Conservation (phyloP, 2,329 filamentous ascomycete genomes). For the Fusarium gaditjirri region DNA sequence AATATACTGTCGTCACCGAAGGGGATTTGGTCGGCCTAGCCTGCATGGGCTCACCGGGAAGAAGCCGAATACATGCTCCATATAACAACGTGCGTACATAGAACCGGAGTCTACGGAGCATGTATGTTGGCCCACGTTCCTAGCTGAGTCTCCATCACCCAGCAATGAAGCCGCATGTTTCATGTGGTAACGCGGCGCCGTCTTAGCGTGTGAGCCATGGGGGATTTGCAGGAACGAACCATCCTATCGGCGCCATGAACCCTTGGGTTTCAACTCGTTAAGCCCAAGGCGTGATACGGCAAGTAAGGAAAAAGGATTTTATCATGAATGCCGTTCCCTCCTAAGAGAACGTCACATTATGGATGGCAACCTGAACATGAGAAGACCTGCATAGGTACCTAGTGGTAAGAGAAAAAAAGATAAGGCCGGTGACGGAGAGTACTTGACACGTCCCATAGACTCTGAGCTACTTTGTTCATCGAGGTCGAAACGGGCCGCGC, state of each 20-base stretch:
- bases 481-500: conserved; percentile 34
- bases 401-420: background rate
- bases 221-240: conserved; percentile 39
- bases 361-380: background rate
- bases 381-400: background rate
- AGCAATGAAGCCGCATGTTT: conserved; percentile 35
- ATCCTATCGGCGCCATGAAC: conserved; percentile 36
- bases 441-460: conserved; percentile 8
- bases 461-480: conserved; percentile 15
- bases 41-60: background rate
- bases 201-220: conserved; percentile 30
- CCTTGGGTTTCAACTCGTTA: background rate
- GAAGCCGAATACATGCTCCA: background rate
- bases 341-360: background rate
- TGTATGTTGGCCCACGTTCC: background rate
- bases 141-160: conserved; percentile 14
- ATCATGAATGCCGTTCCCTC: background rate
- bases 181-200: conserved; percentile 32
- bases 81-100: background rate
- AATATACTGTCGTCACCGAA: background rate
- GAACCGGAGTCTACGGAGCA: background rate
- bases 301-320: conserved; percentile 1
- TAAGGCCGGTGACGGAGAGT: background rate
- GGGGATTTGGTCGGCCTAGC: background rate
- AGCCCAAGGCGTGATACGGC: background rate